phyloP scores from a whole-genome alignment of 73 alveolate genomes.

The Durusdinium trenchii region DNA sequence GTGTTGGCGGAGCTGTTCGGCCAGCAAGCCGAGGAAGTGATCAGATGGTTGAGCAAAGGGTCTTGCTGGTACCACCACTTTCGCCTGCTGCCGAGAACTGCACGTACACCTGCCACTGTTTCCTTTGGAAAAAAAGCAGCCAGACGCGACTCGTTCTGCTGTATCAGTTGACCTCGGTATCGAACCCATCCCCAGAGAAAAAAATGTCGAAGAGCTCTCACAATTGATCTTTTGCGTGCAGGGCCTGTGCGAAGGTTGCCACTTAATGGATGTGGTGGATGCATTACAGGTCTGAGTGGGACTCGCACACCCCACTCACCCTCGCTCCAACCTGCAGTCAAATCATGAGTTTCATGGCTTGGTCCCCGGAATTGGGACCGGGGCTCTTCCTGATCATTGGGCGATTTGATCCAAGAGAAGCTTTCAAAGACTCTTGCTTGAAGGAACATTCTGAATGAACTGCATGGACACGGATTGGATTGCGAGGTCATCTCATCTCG shows the following conservation, averaged over 20 bases:
- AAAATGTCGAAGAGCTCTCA: constrained; percentile 39
- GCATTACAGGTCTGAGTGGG: constrained; percentile 54
- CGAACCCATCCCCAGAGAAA: constrained; percentile 59
- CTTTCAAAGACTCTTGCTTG: neutral
- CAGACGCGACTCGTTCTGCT: constrained; percentile 53
- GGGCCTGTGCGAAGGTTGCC: constrained; percentile 71
- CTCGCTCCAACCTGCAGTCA: constrained; percentile 20
- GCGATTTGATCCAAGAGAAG: constrained; percentile 20
- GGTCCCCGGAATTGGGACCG: constrained; percentile 66
- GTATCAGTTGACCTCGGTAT: neutral
- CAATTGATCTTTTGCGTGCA: constrained; percentile 30
- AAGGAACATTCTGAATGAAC: no score
- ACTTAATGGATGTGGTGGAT: neutral
- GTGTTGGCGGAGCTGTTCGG: no score
- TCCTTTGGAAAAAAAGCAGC: constrained; percentile 75
- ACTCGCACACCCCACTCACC: constrained; percentile 68
- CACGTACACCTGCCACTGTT: neutral
- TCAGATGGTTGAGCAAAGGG: no score
- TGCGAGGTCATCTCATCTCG: no score
- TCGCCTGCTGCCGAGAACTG: neutral
- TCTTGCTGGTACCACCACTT: constrained; percentile 58
- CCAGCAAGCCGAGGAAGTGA: no score
- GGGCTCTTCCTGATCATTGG: neutral
- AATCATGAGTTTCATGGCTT: neutral
- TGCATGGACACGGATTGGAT: no score